Evolutionary conservation across 345 rosid genomes (phyloP), one percentile per base, ranked within the genome.

Genomic region (Bruguiera parviflora): DNA sequence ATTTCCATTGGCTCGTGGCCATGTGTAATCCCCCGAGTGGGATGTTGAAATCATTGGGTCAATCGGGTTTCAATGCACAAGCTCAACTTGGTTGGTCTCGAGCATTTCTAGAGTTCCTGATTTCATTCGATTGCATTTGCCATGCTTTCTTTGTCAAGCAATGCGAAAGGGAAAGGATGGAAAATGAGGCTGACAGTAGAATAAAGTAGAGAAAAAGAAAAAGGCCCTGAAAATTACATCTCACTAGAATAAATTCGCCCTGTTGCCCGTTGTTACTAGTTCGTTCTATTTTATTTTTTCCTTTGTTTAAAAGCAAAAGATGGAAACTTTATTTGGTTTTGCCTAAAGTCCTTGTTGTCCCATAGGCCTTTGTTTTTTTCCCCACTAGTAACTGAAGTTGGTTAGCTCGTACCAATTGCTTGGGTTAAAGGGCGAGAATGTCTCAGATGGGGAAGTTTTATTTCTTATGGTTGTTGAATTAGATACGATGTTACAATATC

Each of bases 141-240:
- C 47, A 31, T 66, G 77, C 80, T 78, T 81, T 79, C 79, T 77
- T 79, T 79, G 75, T 37, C 67, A 76, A 75, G 77, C 87, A 85
- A 79, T 69, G 74, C 8, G 68, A 70, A 60, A 61, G 65, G 67
- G 9, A 21, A 43, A 59, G 63, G 24, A 46, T 25, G 58, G 68
- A 55, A 37, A 78, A 69, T 37, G 49, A 31, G 52, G 76, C 78
- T 78, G 75, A 69, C 81, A 47, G 52, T 65, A 64, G 67, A 72
- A 75, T 5, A 58, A 68, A 67, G 55, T 73, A 65, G 75, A 83
- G 76, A 56, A 79, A 82, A 82, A 73, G 76, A 66, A 66, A 66
- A 75, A 73, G 55, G 71, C 65, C n/a, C 15, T 67, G 87, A 83
- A 71, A 66, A 60, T 65, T 67, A 85, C 81, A 70, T 46, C 77